These are phyloP conservation scores for Erucastrum elatum DNA, from an alignment of 345 rosid genomes.

Conservation along the genomic window DNA sequence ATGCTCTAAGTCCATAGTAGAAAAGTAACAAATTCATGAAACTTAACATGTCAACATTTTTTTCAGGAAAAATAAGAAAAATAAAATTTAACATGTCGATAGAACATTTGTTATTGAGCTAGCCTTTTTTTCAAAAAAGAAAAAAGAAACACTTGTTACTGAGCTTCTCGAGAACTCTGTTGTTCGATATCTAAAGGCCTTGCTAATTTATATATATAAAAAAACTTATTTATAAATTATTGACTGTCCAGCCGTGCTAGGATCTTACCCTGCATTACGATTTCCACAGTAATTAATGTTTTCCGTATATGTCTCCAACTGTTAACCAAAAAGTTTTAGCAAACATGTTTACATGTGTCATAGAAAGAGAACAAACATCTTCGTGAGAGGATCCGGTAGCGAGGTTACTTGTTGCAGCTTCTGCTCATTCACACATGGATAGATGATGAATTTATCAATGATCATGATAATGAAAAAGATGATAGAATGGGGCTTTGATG, in stretches of 20 bases:
- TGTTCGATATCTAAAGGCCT: too few species aligned
- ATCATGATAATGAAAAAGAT: conserved; percentile 16
- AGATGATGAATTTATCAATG: background rate
- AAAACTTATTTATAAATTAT: too few species aligned
- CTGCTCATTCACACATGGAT: conserved; percentile 18
- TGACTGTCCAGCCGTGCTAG: background rate
- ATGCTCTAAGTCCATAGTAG: too few species aligned
- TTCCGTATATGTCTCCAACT: conserved; percentile 15
- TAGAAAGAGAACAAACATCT: conserved; percentile 23
- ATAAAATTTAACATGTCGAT: too few species aligned
- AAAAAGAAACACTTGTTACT: background rate
- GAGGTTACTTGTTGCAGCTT: background rate
- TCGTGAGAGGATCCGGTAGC: conserved; percentile 11
- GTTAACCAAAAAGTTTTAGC: background rate
- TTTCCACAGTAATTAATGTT: conserved; percentile 1
- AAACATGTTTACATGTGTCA: conserved; percentile 17
- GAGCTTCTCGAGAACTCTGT: background rate
- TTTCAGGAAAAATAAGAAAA: too few species aligned
- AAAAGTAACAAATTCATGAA: too few species aligned
- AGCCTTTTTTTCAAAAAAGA: too few species aligned
- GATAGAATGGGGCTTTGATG: conserved; percentile 38
- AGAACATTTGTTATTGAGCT: background rate
- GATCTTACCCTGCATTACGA: background rate
- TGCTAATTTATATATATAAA: too few species aligned
- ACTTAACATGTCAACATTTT: too few species aligned